Evolutionary conservation across 2,329 filamentous ascomycete species (phyloP), one percentile per base, ranked within the genome.

Genomic region (Fusarium keratoplasticum): DNA sequence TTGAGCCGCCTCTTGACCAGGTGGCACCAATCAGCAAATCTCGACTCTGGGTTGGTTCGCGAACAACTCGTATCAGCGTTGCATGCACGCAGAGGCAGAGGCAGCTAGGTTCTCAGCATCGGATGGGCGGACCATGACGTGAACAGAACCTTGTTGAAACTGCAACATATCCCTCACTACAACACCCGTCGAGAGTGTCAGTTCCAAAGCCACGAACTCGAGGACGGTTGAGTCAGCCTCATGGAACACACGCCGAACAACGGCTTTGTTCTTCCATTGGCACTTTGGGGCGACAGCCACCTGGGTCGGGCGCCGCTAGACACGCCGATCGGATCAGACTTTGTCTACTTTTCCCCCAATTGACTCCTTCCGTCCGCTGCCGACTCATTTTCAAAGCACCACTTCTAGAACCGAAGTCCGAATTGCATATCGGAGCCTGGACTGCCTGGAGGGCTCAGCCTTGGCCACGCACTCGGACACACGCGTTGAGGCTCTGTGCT

Each of bases 401-500:
- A n/a, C 22, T 61, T 61, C 33, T 11, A 16, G 35, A 40, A 27
- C 33, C 18, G 18, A 31, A 54, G 47, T 54, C 55, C 33, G 22
- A 27, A 29, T 40, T 54, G 47, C 47, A 31, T 54, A 11, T 31
- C 18, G 47, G 47, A 31, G 27, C 47, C 47, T 52, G 16, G 47
- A 33, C 61, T 52, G 66, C 57, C 52, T 64, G 35, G 33, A 50
- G 22, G 36, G 36, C 70, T 68, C 47, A 33, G 70, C 60, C 61
- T 40, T 61, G 27, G 29, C 31, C 38, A 25, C 20, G 3, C 22
- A 52, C 52, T 40, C 20, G 40, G 9, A 20, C 16, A 22, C 44
- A 57, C 50, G 29, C 33, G 44, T 71, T 73, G 71, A 73, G 71
- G 71, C 71, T 73, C 70, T 74, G 72, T 62, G 35, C 63, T 36